Conservation (phyloP, 2,329 filamentous ascomycete genomes). For the Stemphylium lycopersici region DNA sequence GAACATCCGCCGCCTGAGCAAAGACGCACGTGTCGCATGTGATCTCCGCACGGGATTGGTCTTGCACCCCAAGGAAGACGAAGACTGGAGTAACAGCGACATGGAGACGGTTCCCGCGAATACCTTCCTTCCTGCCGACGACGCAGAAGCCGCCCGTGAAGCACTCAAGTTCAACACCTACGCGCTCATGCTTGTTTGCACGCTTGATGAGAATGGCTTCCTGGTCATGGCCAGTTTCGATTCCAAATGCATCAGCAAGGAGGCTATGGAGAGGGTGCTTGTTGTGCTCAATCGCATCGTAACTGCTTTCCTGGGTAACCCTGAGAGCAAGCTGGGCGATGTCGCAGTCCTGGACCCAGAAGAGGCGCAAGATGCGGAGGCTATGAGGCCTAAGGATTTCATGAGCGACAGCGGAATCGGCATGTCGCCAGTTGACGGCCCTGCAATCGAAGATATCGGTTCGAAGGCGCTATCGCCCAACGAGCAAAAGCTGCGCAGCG, state of each 20-base stretch:
- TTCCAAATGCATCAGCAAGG: constrained; percentile 61
- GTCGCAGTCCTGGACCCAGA: constrained; percentile 35
- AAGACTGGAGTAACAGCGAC: constrained; percentile 22
- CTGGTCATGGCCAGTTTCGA: constrained; percentile 69
- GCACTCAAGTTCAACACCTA: constrained; percentile 65
- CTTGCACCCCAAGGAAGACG: constrained; percentile 45
- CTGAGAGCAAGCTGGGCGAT: constrained; percentile 40
- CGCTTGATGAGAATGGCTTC: constrained; percentile 62
- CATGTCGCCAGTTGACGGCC: constrained; percentile 17
- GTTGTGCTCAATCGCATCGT: constrained; percentile 60
- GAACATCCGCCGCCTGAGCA: constrained; percentile 58
- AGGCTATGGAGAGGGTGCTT: constrained; percentile 61
- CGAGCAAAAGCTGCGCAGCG: constrained; percentile 30
- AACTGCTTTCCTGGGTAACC: constrained; percentile 55
- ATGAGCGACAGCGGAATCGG: constrained; percentile 31
- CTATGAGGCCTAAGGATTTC: constrained; percentile 29
- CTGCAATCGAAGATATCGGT: neutral
- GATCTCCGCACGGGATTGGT: constrained; percentile 47
- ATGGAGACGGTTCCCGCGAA: constrained; percentile 52
- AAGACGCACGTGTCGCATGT: constrained; percentile 44
- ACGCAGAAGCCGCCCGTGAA: constrained; percentile 64
- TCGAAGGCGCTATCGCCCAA: constrained; percentile 29
- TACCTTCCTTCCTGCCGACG: constrained; percentile 61
- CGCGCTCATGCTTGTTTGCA: constrained; percentile 70
- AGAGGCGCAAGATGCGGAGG: constrained; percentile 37